Evolutionary conservation across 2,329 filamentous ascomycete genomes (phyloP).

Genomic region (Verticillium nonalfalfae): DNA sequence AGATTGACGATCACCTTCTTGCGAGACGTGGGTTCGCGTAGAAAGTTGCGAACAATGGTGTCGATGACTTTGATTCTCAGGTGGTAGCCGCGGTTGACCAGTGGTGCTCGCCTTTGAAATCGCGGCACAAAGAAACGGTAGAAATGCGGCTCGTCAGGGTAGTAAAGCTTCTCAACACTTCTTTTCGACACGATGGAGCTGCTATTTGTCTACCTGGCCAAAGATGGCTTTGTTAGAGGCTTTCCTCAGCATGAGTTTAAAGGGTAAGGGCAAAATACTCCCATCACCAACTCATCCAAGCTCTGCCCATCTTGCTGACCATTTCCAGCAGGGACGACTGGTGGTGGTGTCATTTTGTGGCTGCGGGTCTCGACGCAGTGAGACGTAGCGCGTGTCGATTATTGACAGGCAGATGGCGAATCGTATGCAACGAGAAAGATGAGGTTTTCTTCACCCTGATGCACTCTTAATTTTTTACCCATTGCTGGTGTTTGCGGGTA

Average conservation of each 20-base stretch:
- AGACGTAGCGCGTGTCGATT: neutral
- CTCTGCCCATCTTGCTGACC: conserved; percentile 10
- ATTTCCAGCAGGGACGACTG: neutral
- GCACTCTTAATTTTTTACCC: neutral
- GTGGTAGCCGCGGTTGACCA: conserved; percentile 89
- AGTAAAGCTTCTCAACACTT: conserved; percentile 83
- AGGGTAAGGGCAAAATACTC: conserved; percentile 30
- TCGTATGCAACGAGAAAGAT: neutral
- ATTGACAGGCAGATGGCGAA: neutral
- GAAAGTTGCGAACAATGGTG: conserved; percentile 64
- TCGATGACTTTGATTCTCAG: conserved; percentile 80
- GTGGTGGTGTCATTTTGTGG: neutral
- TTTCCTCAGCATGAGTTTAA: neutral
- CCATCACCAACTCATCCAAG: conserved; percentile 48
- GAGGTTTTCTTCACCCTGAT: neutral
- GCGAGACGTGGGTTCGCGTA: conserved; percentile 43
- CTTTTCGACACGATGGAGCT: conserved; percentile 90
- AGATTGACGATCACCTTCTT: conserved; percentile 77
- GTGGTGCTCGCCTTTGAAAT: conserved; percentile 72
- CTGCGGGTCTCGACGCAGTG: neutral
- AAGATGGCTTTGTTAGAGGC: neutral
- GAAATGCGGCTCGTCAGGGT: conserved; percentile 70
- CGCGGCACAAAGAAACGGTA: conserved; percentile 85
- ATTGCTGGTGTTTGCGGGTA: neutral
- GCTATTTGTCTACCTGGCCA: conserved; percentile 63